Conservation (phyloP, 768 basidiomycete genomes). For the Kwoniella bestiolae region DNA sequence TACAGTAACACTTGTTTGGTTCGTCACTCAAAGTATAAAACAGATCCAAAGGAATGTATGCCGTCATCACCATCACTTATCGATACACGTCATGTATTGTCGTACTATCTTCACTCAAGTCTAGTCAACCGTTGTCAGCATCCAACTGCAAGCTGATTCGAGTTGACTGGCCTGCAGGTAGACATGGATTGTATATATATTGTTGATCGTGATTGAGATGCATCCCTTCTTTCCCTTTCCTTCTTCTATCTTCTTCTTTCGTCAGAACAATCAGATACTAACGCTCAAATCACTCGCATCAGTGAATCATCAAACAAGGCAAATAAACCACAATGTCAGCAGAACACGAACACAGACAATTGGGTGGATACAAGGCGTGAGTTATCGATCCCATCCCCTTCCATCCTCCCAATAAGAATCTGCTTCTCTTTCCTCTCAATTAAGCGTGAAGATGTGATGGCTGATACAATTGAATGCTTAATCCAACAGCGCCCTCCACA, state of each 20-base stretch:
- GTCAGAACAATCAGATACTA: not conserved
- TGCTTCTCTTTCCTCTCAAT: too few relatives aligned
- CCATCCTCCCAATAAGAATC: too few relatives aligned
- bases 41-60: slow-evolving; percentile 12
- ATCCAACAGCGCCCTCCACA: slow-evolving; percentile 26
- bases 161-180: not conserved
- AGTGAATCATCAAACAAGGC: not conserved
- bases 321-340: slow-evolving; percentile 4
- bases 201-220: not conserved
- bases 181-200: not conserved
- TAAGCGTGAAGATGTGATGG: too few relatives aligned
- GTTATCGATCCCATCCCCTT: not conserved
- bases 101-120: not conserved
- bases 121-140: not conserved
- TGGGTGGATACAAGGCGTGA: slow-evolving; percentile 37
- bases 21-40: too few relatives aligned
- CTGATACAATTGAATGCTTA: too few relatives aligned
- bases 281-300: too few relatives aligned
- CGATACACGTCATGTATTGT: slow-evolving; percentile 15
- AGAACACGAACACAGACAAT: slow-evolving; percentile 25
- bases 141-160: not conserved
- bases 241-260: too few relatives aligned
- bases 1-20: not conserved
- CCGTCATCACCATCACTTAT: slow-evolving; percentile 9
- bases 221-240: not conserved